phyloP scores from a whole-genome alignment of 257 asterid genomes.

The Solanum infundibuliforme region DNA sequence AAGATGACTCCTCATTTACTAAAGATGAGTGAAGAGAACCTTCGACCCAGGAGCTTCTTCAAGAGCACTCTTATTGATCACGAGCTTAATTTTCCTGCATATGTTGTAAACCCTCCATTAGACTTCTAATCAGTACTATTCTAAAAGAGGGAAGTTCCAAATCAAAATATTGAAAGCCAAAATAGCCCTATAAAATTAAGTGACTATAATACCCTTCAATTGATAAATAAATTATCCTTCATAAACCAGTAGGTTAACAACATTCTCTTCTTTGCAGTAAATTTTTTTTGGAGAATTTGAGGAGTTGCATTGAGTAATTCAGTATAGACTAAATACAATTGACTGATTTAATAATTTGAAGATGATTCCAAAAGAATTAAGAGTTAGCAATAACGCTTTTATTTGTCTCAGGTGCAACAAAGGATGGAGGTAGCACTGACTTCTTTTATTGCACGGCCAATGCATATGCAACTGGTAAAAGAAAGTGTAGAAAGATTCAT shows the following conservation, averaged over 20 bases:
- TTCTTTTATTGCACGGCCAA: slow-evolving; percentile 46
- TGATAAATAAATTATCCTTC: not conserved
- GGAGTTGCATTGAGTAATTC: not conserved
- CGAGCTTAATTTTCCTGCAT: slow-evolving; percentile 63
- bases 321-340: not conserved
- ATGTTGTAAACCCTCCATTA: not conserved
- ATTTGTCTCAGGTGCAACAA: slow-evolving; percentile 50
- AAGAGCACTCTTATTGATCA: slow-evolving; percentile 69
- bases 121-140: not conserved
- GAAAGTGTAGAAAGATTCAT: slow-evolving; percentile 70
- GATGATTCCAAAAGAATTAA: not conserved
- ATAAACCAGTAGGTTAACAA: not conserved
- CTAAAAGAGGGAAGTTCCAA: not conserved
- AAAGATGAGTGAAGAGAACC: slow-evolving; percentile 33
- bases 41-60: slow-evolving; percentile 84
- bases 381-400: not conserved
- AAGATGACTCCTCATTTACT: slow-evolving; percentile 4
- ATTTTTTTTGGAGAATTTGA: not conserved
- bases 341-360: not conserved
- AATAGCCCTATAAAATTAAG: not conserved
- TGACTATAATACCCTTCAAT: not conserved
- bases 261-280: not conserved
- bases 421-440: slow-evolving; percentile 72
- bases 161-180: not conserved
- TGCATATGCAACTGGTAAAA: slow-evolving; percentile 62